phyloP scores from a whole-genome alignment of 1,139 yeast species.

The Zhuliangozyma parablackwelliae region DNA sequence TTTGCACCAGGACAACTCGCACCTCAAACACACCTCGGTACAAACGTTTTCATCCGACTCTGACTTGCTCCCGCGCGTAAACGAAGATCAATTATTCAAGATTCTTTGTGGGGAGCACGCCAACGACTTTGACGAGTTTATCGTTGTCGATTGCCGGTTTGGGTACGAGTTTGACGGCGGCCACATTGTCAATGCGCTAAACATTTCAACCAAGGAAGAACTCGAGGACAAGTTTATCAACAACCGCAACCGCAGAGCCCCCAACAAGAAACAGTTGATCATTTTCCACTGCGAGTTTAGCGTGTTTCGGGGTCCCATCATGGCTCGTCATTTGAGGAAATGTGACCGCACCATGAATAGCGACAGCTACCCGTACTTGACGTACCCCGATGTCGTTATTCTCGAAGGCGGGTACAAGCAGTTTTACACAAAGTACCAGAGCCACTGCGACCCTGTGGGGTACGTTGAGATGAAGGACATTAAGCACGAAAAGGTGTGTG shows the following conservation, averaged over 20 bases:
- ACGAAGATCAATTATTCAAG: slow-evolving; percentile 56
- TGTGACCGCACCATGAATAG: slow-evolving; percentile 74
- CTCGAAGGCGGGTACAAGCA: slow-evolving; percentile 87
- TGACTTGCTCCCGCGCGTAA: slow-evolving; percentile 74
- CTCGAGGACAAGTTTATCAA: slow-evolving; percentile 50
- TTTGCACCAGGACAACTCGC: slow-evolving; percentile 34
- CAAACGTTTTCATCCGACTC: slow-evolving; percentile 46
- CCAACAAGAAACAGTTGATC: slow-evolving; percentile 41
- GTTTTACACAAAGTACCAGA: slow-evolving; percentile 56
- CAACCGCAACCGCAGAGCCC: background rate
- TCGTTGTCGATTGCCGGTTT: slow-evolving; percentile 83
- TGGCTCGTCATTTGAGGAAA: slow-evolving; percentile 83
- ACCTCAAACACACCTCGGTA: slow-evolving; percentile 36
- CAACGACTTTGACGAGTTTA: slow-evolving; percentile 53
- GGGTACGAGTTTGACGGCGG: slow-evolving; percentile 92
- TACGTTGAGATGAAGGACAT: slow-evolving; percentile 87
- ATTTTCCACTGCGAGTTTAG: slow-evolving; percentile 95
- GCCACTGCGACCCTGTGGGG: slow-evolving; percentile 65
- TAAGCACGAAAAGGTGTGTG: slow-evolving; percentile 62
- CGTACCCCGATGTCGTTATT: slow-evolving; percentile 83
- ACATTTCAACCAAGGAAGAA: slow-evolving; percentile 66
- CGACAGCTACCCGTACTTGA: slow-evolving; percentile 71
- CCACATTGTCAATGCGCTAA: slow-evolving; percentile 79
- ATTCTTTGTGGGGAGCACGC: slow-evolving; percentile 56
- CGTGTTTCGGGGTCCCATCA: slow-evolving; percentile 84